phyloP scores from a whole-genome alignment of 768 basidiomycete genomes.

The Mycena polygramma region DNA sequence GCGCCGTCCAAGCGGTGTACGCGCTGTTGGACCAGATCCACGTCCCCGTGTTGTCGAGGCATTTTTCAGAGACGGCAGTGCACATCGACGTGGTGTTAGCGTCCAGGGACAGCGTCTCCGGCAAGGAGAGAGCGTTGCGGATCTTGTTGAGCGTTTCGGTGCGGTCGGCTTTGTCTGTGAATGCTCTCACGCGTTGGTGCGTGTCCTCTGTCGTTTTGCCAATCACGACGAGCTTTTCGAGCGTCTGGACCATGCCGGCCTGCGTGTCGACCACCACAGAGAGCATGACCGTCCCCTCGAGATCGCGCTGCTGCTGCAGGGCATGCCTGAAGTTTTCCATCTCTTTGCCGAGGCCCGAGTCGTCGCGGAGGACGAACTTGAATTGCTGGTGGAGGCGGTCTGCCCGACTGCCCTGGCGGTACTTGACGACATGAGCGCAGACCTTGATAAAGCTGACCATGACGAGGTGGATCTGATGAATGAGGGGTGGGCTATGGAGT shows the following conservation, averaged over 20 bases:
- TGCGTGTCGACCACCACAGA: not conserved
- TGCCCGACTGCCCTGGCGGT: not conserved
- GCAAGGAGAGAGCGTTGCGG: not conserved
- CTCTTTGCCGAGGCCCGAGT: not conserved
- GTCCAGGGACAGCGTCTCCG: not conserved
- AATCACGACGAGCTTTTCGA: not conserved
- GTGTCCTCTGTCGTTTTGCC: constrained; percentile 2
- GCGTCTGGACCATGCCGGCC: not conserved
- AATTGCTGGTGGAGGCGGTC: not conserved
- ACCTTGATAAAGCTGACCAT: not conserved
- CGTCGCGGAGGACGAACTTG: not conserved
- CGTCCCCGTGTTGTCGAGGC: not conserved
- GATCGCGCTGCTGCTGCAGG: constrained; percentile 7
- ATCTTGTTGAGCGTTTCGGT: not conserved
- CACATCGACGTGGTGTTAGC: not conserved
- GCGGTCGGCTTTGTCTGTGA: not conserved
- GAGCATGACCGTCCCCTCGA: constrained; percentile 5
- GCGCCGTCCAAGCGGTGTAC: not conserved
- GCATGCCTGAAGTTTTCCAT: not conserved
- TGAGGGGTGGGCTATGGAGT: not conserved
- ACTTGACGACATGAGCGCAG: constrained; percentile 4
- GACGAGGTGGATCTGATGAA: not conserved
- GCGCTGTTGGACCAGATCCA: not conserved
- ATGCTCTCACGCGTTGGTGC: not conserved
- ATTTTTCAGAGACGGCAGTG: not conserved